These are phyloP conservation scores for Gomphus bonarii DNA, from an alignment of 1,284 basidiomycete genomes.

Conservation along the genomic window DNA sequence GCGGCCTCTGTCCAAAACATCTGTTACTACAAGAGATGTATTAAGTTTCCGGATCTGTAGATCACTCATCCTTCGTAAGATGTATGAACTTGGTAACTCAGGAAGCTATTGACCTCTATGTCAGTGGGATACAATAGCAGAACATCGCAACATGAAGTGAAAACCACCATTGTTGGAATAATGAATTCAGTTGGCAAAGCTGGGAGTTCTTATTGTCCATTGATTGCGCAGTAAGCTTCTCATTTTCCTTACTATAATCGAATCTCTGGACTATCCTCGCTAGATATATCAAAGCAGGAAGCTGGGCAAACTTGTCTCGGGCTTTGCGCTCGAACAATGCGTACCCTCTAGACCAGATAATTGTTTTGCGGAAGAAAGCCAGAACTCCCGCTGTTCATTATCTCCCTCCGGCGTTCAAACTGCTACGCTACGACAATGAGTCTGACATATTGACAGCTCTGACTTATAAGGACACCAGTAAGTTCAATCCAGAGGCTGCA, in stretches of 20 bases:
- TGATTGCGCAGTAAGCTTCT: conserved; percentile 11
- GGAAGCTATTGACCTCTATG: neutral
- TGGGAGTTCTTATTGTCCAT: conserved; percentile 16
- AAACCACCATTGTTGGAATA: conserved; percentile 19
- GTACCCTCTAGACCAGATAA: neutral
- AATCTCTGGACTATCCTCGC: neutral
- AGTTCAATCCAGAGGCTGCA: conserved; percentile 12
- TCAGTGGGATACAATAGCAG: conserved; percentile 33
- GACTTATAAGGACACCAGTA: neutral
- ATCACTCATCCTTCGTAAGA: conserved; percentile 27
- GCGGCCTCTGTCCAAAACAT: conserved; percentile 25
- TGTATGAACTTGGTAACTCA: neutral
- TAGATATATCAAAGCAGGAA: conserved; percentile 27
- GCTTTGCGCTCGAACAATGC: conserved; percentile 17
- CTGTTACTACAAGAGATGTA: neutral
- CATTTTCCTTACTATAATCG: neutral
- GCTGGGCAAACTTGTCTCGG: conserved; percentile 26
- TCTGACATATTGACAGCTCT: neutral
- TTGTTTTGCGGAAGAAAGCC: neutral
- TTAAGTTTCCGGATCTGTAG: conserved; percentile 23
- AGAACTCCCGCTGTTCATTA: neutral
- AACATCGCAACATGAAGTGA: conserved; percentile 15
- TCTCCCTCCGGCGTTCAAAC: neutral
- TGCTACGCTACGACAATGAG: neutral
- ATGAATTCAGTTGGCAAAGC: conserved; percentile 21